Evolutionary conservation across 768 basidiomycete genomes (phyloP), one percentile per base, ranked within the genome.

Genomic region (Gymnopilus dilepis): DNA sequence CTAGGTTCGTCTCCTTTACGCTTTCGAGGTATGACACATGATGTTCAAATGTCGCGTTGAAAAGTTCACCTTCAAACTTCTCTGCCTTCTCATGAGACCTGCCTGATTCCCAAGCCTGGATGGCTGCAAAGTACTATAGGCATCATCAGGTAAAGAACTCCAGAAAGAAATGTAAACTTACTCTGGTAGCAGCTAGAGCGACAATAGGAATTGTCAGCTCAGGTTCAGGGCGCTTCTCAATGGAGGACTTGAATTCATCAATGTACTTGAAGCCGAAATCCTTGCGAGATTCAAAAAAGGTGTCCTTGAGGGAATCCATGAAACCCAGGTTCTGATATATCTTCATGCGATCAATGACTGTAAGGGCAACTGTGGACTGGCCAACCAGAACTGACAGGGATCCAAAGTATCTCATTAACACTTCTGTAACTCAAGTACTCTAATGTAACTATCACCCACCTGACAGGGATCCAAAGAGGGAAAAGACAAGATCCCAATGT

Each of bases 291-390:
- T 8, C 24, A 26, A 47, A 47, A 8, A 47, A 47, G 3, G 11
- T 24, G 9, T 47, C 43, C 43, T 47, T 47, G 4, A 47, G 19
- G 2, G 24, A 26, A 8, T 47, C 43, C 43, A 47, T 47, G 22
- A 47, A 47, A 26, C 43, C 43, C 17, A 2, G 2, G 8, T 47
- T 47, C 19, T 47, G 43, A 26, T 47, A 47, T 4, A 47, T 47
- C 43, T 24, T 47, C 12, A 7, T 47, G 43, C 13, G 43, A 7
- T 47, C 43, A 47, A 47, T n/a, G n/a, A 34, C 26, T 54, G 33
- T 54, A 33, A 54, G 30, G 52, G 52, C 52, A 37, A 54, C 52
- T 34, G 52, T 31, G 31, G 52, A 11, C 45, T 24, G 45, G 45
- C 22, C 12, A 13, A 48, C 21, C 12, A 48, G n/a, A 24, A 21